Conservation (phyloP, 2,329 filamentous ascomycete genomes). For the Ambrosiella cleistominuta region DNA sequence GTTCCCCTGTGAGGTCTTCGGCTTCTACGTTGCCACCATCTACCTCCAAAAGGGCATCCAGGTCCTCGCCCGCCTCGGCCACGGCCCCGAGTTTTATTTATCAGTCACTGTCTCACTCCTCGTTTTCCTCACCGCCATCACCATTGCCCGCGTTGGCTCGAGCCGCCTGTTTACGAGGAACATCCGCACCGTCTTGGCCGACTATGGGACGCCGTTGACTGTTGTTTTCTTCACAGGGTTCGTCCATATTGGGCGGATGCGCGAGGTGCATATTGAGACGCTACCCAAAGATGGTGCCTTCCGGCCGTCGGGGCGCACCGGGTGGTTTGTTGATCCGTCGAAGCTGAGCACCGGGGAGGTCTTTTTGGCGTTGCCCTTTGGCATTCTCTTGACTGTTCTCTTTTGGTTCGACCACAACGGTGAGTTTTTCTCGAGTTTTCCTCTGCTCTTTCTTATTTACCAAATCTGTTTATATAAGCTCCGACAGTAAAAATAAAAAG, state of each 20-base stretch:
- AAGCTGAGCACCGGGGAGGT: slow-evolving; percentile 53
- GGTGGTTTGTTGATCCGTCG: slow-evolving; percentile 73
- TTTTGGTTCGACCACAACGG: slow-evolving; percentile 87
- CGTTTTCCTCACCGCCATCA: slow-evolving; percentile 60
- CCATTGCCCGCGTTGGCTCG: slow-evolving; percentile 52
- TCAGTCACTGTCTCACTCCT: slow-evolving; percentile 60
- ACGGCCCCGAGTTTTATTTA: slow-evolving; percentile 53
- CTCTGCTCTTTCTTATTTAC: background rate
- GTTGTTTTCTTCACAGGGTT: slow-evolving; percentile 83
- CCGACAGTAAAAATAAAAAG: background rate
- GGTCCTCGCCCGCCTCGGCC: slow-evolving; percentile 60
- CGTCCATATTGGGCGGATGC: slow-evolving; percentile 71
- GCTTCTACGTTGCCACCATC: slow-evolving; percentile 83
- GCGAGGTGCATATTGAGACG: slow-evolving; percentile 46
- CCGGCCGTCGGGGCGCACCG: slow-evolving; percentile 53
- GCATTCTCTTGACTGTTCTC: slow-evolving; percentile 61
- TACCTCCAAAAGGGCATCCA: slow-evolving; percentile 85
- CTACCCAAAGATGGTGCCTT: slow-evolving; percentile 65
- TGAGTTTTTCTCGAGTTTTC: slow-evolving; percentile 21
- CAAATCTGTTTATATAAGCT: background rate
- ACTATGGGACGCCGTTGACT: slow-evolving; percentile 72
- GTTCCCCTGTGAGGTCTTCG: slow-evolving; percentile 86
- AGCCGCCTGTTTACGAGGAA: slow-evolving; percentile 58
- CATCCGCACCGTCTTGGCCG: slow-evolving; percentile 67
- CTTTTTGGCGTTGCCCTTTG: slow-evolving; percentile 77